Evolutionary conservation across 768 basidiomycete species (phyloP).

Genomic region (Russula sp.): DNA sequence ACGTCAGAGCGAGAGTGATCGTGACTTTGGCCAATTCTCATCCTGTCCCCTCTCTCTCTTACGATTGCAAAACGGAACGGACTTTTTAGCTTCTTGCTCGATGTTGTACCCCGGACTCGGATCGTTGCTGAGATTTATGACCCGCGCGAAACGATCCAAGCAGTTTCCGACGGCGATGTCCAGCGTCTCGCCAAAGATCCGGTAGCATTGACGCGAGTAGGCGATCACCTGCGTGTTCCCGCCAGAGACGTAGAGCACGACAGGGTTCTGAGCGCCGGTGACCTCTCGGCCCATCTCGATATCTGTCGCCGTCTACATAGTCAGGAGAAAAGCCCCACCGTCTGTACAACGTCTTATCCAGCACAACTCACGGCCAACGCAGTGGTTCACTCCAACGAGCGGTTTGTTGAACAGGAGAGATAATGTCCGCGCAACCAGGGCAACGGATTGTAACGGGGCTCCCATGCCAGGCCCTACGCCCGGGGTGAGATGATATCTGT

Average conservation of each 20-base stretch:
- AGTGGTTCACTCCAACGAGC: slow-evolving; percentile 97
- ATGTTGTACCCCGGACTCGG: slow-evolving; percentile 97
- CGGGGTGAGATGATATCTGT: neutral
- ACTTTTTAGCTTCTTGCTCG: slow-evolving; percentile 93
- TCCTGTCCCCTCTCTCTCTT: no score
- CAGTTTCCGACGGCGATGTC: slow-evolving; percentile 99
- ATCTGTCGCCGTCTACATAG: slow-evolving; percentile 44
- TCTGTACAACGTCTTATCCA: neutral
- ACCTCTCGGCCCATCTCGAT: slow-evolving; percentile 98
- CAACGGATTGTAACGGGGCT: slow-evolving; percentile 91
- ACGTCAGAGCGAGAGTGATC: slow-evolving; percentile 7
- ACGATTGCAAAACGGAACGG: slow-evolving; percentile 13
- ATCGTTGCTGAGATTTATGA: slow-evolving; percentile 91
- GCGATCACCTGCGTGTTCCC: slow-evolving; percentile 99
- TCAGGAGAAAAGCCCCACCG: neutral
- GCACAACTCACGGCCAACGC: slow-evolving; percentile 78
- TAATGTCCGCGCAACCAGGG: slow-evolving; percentile 86
- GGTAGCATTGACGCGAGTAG: slow-evolving; percentile 93
- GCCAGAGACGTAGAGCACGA: slow-evolving; percentile 97
- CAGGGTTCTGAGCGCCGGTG: slow-evolving; percentile 89
- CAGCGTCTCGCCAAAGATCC: slow-evolving; percentile 97
- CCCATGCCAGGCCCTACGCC: slow-evolving; percentile 96
- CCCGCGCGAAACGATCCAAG: slow-evolving; percentile 92
- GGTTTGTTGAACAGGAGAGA: slow-evolving; percentile 86
- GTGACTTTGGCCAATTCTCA: neutral